Evolutionary conservation across 352 stramenopile species (phyloP), one percentile per base, ranked within the genome.

Genomic region (Phytopythium oedochilum): DNA sequence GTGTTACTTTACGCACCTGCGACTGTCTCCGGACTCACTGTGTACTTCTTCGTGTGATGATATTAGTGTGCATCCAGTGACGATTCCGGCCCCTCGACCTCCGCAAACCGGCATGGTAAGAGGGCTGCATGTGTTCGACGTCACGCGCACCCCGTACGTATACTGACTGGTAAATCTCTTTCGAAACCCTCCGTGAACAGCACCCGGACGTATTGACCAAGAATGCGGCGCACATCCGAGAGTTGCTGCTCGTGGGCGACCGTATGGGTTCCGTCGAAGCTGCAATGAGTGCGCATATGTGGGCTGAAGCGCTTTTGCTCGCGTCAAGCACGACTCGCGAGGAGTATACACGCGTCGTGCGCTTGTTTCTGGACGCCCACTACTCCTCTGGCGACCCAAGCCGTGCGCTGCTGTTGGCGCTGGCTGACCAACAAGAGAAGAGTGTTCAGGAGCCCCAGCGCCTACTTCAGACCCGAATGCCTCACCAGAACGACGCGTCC

Each of bases 221-320:
- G 31, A 78, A 86, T 45, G 63, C 78, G 3, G 78, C 64, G 17
- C 64, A 70, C 0, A 70, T 96, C 23, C 83, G 86, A 1, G 78
- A 93, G 22, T 55, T 93, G 35, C 67, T 96, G 6, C 57, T 96
- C 3, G 62, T 83, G 39, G 86, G 86, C 28, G 83, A 96, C 43
- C 78, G 86, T 6, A 89, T 89, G 64, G 73, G 61, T 9, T 82
- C 86, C 3, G 76, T 94, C 26, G 83, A 87, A 50, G 57, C 78
- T n/a, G 82, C 86, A n/a, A 88, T 91, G 34, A 62, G 73, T 28
- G 74, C 81, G 12, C 77, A 94, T 35, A 88, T 96, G 78, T 96
- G 86, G 86, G 78, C 86, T 0, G 82, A 96, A 63, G 86, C 86
- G 2, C 92, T 96, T 72, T 66, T 96, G 2, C 89, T 96, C 42